These are phyloP conservation scores for Scutellaria minor DNA, from an alignment of 257 asterid genomes.

Conservation along the genomic window DNA sequence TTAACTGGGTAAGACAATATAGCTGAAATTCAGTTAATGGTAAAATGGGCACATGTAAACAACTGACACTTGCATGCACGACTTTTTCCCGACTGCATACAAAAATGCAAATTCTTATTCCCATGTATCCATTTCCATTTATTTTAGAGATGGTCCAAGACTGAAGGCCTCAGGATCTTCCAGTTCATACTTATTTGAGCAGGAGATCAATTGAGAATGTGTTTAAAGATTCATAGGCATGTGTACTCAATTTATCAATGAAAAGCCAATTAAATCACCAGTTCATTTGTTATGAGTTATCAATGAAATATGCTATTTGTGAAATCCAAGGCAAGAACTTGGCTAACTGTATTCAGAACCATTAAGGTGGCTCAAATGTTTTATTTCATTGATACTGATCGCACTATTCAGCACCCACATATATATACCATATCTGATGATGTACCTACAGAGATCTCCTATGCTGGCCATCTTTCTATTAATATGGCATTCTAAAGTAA, in stretches of 20 bases:
- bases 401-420: neutral
- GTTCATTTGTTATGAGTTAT: conserved; percentile 12
- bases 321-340: conserved; percentile 21
- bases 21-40: conserved; percentile 23
- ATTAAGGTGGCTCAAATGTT: conserved; percentile 3
- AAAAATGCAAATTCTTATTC: conserved; percentile 3
- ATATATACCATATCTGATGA: conserved; percentile 1
- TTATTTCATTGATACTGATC: conserved; percentile 1
- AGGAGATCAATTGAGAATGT: neutral
- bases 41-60: conserved; percentile 4
- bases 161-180: conserved; percentile 10
- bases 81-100: neutral
- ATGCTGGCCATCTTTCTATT: neutral
- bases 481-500: neutral
- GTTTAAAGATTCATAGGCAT: neutral
- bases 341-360: conserved; percentile 6
- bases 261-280: conserved; percentile 11
- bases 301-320: conserved; percentile 5
- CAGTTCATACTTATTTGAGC: neutral
- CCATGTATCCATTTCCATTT: neutral
- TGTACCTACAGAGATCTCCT: conserved; percentile 4
- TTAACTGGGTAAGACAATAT: conserved; percentile 32
- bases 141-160: conserved; percentile 10
- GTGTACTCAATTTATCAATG: neutral
- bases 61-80: conserved; percentile 12